Percentiles rank a stretch among this genome's conserved stretches.
Conservation (phyloP, 1,284 basidiomycete species). For the Dichomitus squalens region DNA sequence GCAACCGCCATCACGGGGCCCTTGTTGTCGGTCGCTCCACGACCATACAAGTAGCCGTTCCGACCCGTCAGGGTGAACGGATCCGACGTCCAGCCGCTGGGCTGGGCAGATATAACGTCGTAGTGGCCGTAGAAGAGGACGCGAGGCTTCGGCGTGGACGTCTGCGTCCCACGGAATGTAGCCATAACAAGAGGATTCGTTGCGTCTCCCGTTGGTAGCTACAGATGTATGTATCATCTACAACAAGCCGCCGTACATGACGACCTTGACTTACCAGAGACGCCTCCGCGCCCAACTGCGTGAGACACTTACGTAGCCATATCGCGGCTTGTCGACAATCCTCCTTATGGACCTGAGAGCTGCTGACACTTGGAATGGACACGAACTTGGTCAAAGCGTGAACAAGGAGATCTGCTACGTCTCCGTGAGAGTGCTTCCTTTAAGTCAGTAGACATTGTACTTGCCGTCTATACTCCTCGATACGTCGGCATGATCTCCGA, state of each 20-base stretch:
- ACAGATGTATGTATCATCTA: neutral
- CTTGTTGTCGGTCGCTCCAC: slow-evolving; percentile 91
- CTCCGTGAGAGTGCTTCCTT: neutral
- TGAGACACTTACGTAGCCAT: slow-evolving; percentile 86
- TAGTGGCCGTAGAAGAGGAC: slow-evolving; percentile 95
- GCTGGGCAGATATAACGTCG: slow-evolving; percentile 85
- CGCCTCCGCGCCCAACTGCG: slow-evolving; percentile 83
- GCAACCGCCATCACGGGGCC: slow-evolving; percentile 93
- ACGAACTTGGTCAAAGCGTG: slow-evolving; percentile 86
- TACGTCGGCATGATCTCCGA: slow-evolving; percentile 11
- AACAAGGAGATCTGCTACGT: slow-evolving; percentile 56
- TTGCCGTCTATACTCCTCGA: slow-evolving; percentile 26
- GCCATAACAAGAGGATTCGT: slow-evolving; percentile 86
- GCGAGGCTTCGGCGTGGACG: slow-evolving; percentile 59
- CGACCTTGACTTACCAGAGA: slow-evolving; percentile 55
- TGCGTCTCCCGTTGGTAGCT: slow-evolving; percentile 68
- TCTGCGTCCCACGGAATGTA: slow-evolving; percentile 74
- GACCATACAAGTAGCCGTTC: slow-evolving; percentile 93
- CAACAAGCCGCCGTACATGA: neutral
- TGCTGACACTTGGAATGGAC: slow-evolving; percentile 85
- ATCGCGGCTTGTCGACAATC: slow-evolving; percentile 92
- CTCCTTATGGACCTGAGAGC: slow-evolving; percentile 69
- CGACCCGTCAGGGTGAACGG: slow-evolving; percentile 85
- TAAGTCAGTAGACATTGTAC: neutral
- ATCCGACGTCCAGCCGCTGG: slow-evolving; percentile 79